Base-by-base conservation (phyloP, 768 basidiomycete genomes). In the Dioszegia crocea region DNA sequence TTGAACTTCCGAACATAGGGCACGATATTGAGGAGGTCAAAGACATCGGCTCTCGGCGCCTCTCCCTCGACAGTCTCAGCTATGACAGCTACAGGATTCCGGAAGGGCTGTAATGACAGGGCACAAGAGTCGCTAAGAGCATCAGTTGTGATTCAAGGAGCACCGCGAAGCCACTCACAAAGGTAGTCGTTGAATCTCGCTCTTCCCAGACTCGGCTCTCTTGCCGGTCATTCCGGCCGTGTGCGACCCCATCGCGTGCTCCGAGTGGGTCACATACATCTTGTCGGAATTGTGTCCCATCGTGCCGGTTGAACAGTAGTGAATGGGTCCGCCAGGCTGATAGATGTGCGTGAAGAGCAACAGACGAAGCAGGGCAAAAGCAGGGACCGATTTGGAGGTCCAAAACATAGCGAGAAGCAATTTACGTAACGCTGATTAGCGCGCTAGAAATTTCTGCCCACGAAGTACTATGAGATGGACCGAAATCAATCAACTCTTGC, bases 1-100 rank as follows among this genome's bases (percentile, higher is more conserved):
- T 74, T 71, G 66, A 68, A 77, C 59, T 78, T 78, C 29, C 94
- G 91, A 45, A 97, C 82, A 87, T 91, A 96, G 29, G 91, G 90
- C 46, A 96, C 87, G 68, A 94, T 93, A 75, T 91, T 93, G 51
- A 91, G 82, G 40, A 96, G 79, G 65, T 94, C 92, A 72, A 91
- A 94, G 8, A 94, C 91, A 59, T 77, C 76, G 14, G 76, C 74
- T 63, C 75, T 75, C 71, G 33, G 90, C 87, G 5, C 85, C 88
- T 55, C 89, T 86, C 71, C 93, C 46, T 59, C 63, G 33, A 43
- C 45, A 11, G 60, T 57, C 21, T 71, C 68, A 5, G 63, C 66
- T 23, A 77, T 89, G 17, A 82, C 74, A 67, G 92, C 91, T 30
- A 96, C 92, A 1, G 93, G 93, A 67, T 91, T 86, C 26, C 81